Evolutionary conservation across 768 basidiomycete genomes (phyloP), one percentile per base, ranked within the genome.

Genomic region (Suillus placidus): DNA sequence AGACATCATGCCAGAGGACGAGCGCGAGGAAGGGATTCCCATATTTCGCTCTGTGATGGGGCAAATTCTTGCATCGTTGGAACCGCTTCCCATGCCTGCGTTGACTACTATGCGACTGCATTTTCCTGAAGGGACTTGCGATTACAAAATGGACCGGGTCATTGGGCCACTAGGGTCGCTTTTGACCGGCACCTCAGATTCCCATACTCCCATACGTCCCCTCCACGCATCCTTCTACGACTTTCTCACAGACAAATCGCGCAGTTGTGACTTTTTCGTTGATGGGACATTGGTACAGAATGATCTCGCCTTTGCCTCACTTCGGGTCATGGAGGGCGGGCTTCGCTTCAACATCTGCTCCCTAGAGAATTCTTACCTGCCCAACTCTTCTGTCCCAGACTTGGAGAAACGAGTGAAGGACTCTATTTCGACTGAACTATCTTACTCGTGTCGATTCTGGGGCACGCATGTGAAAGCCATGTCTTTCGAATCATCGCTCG

Each of bases 361-460:
- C 13, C 45, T 78, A 5, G 64, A 75, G 26, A 71, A 71, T 9
- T 79, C 78, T 7, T 70, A 76, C 57, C 7, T 67, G 0, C 52
- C 30, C 14, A 77, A 78, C 42, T 20, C 61, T 5, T 68, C 75
- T 18, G 54, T 78, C 7, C 60, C 61, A 0, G 68, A 70, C 4
- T 54, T 70, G 3, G 26, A 60, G 1, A 14, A 37, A 3, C 64
- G 64, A 6, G 69, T 77, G 14, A 52, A 69, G 12, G 45, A 63
- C 0, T 57, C 37, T 13, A 78, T 80, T 32, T 58, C 76, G 1
- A 34, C 68, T 8, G 58, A 70, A 2, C 62, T 80, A 18, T 68
- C 66, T 1, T 79, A 80, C 66, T 67, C 77, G 30, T 77, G 79
- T 66, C 63, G 66, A 23, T 77, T 66, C 49, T 80, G 77, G 77